These are phyloP conservation scores for Plectosphaerella plurivora DNA, from an alignment of 2,329 filamentous ascomycete species.

Conservation along the genomic window DNA sequence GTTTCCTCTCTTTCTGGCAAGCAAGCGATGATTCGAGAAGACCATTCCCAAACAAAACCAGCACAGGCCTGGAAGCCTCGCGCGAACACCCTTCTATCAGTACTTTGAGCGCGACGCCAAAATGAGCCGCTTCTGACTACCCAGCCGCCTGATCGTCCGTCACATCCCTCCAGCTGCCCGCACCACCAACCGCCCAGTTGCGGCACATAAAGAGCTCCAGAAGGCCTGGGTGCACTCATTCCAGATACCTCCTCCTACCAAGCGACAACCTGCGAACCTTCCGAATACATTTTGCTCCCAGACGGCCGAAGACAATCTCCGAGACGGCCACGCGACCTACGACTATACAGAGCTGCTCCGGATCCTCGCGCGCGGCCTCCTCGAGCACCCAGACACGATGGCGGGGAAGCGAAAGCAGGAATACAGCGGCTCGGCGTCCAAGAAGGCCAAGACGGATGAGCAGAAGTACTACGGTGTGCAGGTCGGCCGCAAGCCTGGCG, in stretches of 20 bases:
- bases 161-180: background rate
- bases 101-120: background rate
- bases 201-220: too few species aligned
- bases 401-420: constrained; percentile 21
- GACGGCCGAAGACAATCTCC: too few species aligned
- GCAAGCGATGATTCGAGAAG: background rate
- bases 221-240: too few species aligned
- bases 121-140: background rate
- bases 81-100: too few species aligned
- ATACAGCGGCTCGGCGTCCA: constrained; percentile 23
- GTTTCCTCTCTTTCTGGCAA: background rate
- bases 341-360: background rate
- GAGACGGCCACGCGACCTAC: background rate
- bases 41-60: too few species aligned
- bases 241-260: too few species aligned
- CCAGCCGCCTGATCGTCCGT: background rate
- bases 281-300: too few species aligned
- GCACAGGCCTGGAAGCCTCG: too few species aligned
- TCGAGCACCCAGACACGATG: background rate
- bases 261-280: too few species aligned
- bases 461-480: constrained; percentile 62
- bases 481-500: constrained; percentile 50
- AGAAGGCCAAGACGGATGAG: constrained; percentile 44
- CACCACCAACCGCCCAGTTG: too few species aligned
- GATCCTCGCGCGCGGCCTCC: constrained; percentile 1